Conservation (phyloP, 192 early-diverging fungal species). For the Haplosporangium gracile region DNA sequence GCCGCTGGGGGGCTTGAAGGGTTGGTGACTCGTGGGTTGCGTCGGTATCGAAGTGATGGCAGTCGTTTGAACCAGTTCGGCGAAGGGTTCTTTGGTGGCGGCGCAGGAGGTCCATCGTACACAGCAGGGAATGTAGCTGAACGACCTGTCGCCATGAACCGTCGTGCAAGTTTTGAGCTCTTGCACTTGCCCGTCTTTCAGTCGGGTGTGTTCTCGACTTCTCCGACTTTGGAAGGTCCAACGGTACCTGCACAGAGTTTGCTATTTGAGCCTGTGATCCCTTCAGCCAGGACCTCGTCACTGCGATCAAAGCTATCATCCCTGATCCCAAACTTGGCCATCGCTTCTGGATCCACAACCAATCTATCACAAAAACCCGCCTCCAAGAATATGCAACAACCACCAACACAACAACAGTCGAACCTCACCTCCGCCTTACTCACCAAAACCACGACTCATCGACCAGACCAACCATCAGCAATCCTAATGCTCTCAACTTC, state of each 20-base stretch:
- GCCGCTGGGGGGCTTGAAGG: constrained; percentile 4
- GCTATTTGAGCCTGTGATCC: constrained; percentile 12
- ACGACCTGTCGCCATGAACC: neutral
- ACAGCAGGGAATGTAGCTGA: neutral
- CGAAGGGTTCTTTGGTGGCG: neutral
- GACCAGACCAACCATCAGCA: neutral
- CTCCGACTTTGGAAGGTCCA: neutral
- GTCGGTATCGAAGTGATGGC: constrained; percentile 35
- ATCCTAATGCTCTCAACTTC: constrained; percentile 32
- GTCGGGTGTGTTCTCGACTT: neutral
- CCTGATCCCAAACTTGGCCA: neutral
- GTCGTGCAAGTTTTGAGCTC: constrained; percentile 17
- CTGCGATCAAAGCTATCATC: neutral
- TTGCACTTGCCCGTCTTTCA: neutral
- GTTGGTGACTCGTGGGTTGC: neutral
- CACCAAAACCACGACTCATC: neutral
- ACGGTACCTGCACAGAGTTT: neutral
- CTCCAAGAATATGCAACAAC: neutral
- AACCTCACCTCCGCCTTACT: neutral
- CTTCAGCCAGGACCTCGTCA: constrained; percentile 26
- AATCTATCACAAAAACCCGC: neutral
- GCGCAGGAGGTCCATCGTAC: neutral
- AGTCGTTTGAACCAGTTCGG: neutral
- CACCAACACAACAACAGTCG: neutral
- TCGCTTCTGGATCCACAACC: neutral